Conservation (phyloP, 2,329 filamentous ascomycete genomes). For the Ophiocordyceps sinensis region DNA sequence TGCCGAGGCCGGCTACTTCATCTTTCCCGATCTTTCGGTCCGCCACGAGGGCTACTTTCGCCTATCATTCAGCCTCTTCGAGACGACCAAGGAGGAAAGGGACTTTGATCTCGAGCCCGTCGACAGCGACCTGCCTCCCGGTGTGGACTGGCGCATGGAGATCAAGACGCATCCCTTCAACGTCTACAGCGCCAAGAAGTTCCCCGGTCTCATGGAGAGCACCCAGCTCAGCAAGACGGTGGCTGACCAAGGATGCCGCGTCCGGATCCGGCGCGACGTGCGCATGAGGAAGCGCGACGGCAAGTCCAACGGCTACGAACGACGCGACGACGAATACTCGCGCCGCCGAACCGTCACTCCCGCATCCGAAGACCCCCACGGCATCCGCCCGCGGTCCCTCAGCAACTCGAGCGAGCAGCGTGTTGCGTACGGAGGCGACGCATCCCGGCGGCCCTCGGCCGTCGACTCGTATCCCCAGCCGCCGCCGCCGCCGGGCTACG, state of each 20-base stretch:
- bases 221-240: conserved; percentile 80
- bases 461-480: conserved; percentile 26
- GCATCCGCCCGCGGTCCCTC: conserved; percentile 38
- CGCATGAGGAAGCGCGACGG: conserved; percentile 75
- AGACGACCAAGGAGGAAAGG: conserved; percentile 75
- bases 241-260: conserved; percentile 91
- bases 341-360: conserved; percentile 22
- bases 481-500: conserved; percentile 21
- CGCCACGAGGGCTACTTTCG: conserved; percentile 88
- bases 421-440: conserved; percentile 23
- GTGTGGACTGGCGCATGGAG: conserved; percentile 74
- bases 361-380: conserved; percentile 16
- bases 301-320: conserved; percentile 42
- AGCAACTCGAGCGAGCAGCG: conserved; percentile 43
- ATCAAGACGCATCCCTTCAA: conserved; percentile 78
- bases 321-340: conserved; percentile 51
- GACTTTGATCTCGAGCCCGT: conserved; percentile 51
- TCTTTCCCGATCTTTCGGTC: conserved; percentile 93
- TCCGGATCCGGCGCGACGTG: conserved; percentile 87
- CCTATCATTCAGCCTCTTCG: conserved; percentile 85
- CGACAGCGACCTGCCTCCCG: conserved; percentile 29
- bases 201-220: conserved; percentile 83
- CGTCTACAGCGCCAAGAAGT: conserved; percentile 96
- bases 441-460: conserved; percentile 31
- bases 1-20: conserved; percentile 70